A percentile compares a stretch with the other conserved stretches of the same genome.
Conservation (phyloP, 331 rosid species). For the Malus hybrid region DNA sequence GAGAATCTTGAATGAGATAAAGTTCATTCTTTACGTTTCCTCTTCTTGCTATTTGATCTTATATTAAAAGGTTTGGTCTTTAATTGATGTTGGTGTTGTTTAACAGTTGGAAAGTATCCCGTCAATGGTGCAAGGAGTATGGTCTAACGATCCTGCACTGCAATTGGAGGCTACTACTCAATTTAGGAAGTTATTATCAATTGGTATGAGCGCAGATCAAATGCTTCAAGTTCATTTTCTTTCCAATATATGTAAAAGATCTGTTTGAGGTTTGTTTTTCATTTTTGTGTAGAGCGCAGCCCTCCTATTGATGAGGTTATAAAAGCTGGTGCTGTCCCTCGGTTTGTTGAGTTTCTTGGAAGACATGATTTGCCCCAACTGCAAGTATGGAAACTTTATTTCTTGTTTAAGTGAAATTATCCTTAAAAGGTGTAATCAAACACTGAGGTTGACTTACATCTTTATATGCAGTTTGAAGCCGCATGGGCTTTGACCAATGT, state of each 20-base stretch:
- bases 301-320: conserved; percentile 65
- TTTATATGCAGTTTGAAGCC: conserved; percentile 56
- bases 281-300: conserved; percentile 41
- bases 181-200: conserved; percentile 47
- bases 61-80: background rate
- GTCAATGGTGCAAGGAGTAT: conserved; percentile 40
- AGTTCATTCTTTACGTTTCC: background rate
- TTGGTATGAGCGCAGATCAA: conserved; percentile 27
- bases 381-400: conserved; percentile 31
- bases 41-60: background rate
- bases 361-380: conserved; percentile 51
- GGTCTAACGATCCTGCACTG: conserved; percentile 34
- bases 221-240: background rate
- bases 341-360: conserved; percentile 55
- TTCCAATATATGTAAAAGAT: background rate
- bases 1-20: background rate
- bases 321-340: conserved; percentile 56
- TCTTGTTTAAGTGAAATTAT: background rate
- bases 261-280: background rate
- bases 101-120: conserved; percentile 54
- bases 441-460: background rate
- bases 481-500: conserved; percentile 71
- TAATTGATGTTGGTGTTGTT: background rate
- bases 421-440: background rate
- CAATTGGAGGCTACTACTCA: conserved; percentile 52